These are phyloP conservation scores for Amesomyces nigricolor DNA, from an alignment of 2,329 filamentous ascomycete species.

Conservation along the genomic window DNA sequence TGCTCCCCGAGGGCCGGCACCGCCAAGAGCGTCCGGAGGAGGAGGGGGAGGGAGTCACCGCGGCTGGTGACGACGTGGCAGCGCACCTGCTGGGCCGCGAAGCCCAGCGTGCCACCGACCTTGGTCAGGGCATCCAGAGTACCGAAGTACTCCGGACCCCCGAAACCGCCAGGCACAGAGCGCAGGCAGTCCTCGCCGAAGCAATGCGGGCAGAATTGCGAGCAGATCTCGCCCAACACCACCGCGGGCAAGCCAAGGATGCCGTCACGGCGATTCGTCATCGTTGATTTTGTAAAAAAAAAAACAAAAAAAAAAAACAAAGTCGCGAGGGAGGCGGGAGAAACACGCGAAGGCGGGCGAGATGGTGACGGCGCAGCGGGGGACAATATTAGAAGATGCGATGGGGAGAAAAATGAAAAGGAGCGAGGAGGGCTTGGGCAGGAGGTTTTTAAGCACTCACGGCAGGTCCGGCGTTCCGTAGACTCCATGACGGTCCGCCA, in stretches of 20 bases:
- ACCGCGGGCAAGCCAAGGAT: background rate
- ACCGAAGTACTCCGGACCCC: conserved; percentile 3
- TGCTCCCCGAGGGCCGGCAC: background rate
- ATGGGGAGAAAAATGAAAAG: no score
- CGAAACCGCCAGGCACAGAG: background rate
- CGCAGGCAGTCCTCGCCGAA: conserved; percentile 4
- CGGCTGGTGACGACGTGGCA: conserved; percentile 1
- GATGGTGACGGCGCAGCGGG: no score
- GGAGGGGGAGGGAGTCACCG: background rate
- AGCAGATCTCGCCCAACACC: conserved; percentile 2
- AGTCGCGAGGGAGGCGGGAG: background rate
- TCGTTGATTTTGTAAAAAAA: background rate
- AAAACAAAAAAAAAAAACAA: background rate
- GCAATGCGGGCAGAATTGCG: conserved; percentile 12
- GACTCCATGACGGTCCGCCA: no score
- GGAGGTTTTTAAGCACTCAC: no score
- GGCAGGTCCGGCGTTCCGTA: no score
- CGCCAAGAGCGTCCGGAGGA: conserved; percentile 1
- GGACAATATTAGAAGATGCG: no score
- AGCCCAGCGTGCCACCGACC: background rate
- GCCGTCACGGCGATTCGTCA: background rate
- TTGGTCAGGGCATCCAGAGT: conserved; percentile 1
- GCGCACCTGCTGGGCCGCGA: background rate
- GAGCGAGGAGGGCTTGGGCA: no score
- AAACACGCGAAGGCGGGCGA: background rate